Evolutionary conservation across 1,284 basidiomycete genomes (phyloP), one percentile per base, ranked within the genome.

Genomic region (Rhodotorula sp.): DNA sequence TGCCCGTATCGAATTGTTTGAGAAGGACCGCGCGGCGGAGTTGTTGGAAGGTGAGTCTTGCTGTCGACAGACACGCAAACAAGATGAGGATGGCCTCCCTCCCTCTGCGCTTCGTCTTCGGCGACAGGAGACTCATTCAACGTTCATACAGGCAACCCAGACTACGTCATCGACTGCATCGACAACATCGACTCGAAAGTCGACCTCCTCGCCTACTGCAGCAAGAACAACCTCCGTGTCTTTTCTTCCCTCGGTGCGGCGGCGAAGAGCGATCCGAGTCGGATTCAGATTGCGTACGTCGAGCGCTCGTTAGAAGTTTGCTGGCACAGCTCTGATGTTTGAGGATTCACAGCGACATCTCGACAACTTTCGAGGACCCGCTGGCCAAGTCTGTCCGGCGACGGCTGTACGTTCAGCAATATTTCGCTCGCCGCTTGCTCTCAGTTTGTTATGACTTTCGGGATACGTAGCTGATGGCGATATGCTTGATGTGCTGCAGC

Each of bases 191-290:
- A 90, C 56, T 95, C 95, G 2, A 98, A 98, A 81, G 90, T 94
- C 30, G 91, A 94, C 76, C 83, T 95, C 36, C 84, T 96, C 13
- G 88, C 90, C 66, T 88, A 93, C 78, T 95, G 93, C 77, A 85
- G 89, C 76, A 85, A 88, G 68, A 84, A 88, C 73, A 79, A 84
- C 47, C 87, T 94, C 80, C 91, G 90, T 83, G 90, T 96, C 27
- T 96, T 99, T 81, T 91, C 94, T 1, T 93, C 92, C 27, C 96
- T 99, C 92, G 96, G 96, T 53, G 92, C 95, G 1, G 90, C 94
- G n/a, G 91, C 94, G 11, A 99, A 99, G 82, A 86, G 86, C 70
- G 96, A 99, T 79, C 94, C 96, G 0, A 96, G 94, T 8, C 86
- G 94, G 44, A 86, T 99, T 34, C 95, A 98, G 81, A 96, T 99